phyloP scores from a whole-genome alignment of 2,329 filamentous ascomycete species.

The Sporothrix luriei region DNA sequence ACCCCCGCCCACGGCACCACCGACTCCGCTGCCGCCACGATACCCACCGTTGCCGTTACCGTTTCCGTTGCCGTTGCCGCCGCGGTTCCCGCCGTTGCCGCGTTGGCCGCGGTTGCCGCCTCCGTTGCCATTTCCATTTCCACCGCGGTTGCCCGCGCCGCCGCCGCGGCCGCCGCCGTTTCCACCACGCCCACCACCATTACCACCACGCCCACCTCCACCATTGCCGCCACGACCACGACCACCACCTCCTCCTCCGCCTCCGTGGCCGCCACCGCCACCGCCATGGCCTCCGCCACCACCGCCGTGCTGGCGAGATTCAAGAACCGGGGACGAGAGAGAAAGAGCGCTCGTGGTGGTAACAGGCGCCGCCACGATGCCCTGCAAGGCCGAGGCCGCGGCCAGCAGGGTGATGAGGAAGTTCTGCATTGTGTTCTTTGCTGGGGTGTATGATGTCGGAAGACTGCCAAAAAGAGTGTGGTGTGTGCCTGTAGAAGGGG shows the following conservation, averaged over 20 bases:
- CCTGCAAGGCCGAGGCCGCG: constrained; percentile 18
- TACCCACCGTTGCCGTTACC: background rate
- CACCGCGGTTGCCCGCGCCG: background rate
- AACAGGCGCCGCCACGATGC: constrained; percentile 5
- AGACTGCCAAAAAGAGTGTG: background rate
- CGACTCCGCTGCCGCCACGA: background rate
- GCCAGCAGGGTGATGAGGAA: constrained; percentile 22
- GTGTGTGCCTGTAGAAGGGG: background rate
- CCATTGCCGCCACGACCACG: background rate
- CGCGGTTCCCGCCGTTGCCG: background rate
- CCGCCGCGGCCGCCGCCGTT: background rate
- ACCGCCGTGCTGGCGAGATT: constrained; percentile 3
- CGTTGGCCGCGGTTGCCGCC: background rate
- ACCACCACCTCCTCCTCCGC: background rate
- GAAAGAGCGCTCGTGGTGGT: background rate
- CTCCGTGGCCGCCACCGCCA: background rate
- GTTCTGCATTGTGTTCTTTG: background rate
- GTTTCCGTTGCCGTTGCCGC: background rate
- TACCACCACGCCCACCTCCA: background rate
- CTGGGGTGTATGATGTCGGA: background rate
- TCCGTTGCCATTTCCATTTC: background rate
- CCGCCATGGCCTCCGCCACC: background rate
- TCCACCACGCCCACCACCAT: background rate
- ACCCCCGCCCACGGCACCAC: constrained; percentile 13
- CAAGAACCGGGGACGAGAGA: constrained; percentile 1